Evolutionary conservation across 176 grass and related monocot species (phyloP).

Genomic region (Carex parvula): DNA sequence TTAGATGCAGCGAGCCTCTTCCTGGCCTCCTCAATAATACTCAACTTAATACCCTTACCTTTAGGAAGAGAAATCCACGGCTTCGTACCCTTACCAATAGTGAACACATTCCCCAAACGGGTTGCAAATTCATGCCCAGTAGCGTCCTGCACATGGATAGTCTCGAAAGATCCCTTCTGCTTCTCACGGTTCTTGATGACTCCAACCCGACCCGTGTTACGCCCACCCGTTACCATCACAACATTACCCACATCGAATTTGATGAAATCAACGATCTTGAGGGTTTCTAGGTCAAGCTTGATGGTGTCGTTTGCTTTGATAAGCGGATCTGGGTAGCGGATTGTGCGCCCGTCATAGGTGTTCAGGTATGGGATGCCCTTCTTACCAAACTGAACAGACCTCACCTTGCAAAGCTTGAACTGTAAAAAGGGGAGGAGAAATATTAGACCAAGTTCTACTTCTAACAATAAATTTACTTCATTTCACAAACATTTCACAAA

Average conservation of each 20-base stretch:
- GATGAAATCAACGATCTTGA: slow-evolving; percentile 47
- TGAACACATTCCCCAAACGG: slow-evolving; percentile 42
- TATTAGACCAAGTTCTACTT: neutral
- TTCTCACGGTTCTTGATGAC: slow-evolving; percentile 52
- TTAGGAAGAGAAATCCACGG: slow-evolving; percentile 42
- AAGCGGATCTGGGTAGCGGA: slow-evolving; percentile 43
- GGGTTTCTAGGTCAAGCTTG: slow-evolving; percentile 39
- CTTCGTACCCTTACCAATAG: slow-evolving; percentile 41
- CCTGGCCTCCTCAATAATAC: slow-evolving; percentile 45
- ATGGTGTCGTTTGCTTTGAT: slow-evolving; percentile 51
- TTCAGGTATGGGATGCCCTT: slow-evolving; percentile 49
- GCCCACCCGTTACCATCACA: slow-evolving; percentile 45
- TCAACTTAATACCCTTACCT: slow-evolving; percentile 50
- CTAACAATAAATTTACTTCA: neutral
- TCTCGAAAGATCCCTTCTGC: slow-evolving; percentile 38
- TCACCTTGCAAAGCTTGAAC: slow-evolving; percentile 48
- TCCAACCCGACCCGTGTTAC: slow-evolving; percentile 44
- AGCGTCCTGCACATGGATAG: slow-evolving; percentile 37
- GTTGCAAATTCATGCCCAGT: slow-evolving; percentile 41
- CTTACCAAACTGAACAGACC: slow-evolving; percentile 46
- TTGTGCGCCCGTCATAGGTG: slow-evolving; percentile 41
- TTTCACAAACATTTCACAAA: neutral
- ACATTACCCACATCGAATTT: slow-evolving; percentile 49
- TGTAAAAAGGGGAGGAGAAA: neutral
- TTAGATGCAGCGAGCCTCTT: slow-evolving; percentile 34